phyloP scores from a whole-genome alignment of 345 rosid genomes.

The Salix dunnii region DNA sequence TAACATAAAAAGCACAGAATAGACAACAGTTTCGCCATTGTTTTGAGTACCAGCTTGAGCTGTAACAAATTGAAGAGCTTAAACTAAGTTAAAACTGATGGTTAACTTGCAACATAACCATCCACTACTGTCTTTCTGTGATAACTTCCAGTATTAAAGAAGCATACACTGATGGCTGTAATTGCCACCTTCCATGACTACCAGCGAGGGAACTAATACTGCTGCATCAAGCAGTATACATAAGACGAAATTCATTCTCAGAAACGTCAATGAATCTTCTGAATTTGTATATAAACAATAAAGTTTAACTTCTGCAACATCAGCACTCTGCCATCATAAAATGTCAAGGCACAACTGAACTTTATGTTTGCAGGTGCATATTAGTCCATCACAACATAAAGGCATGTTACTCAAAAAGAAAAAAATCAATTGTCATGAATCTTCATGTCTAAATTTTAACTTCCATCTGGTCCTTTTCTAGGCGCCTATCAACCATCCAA shows the following conservation, averaged over 20 bases:
- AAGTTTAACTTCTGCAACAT: conserved; percentile 22
- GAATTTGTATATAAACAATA: conserved; percentile 24
- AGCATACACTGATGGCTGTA: neutral
- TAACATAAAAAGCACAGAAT: neutral
- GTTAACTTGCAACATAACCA: neutral
- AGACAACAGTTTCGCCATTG: neutral
- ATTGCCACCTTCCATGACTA: neutral
- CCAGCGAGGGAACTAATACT: neutral
- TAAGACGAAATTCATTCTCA: conserved; percentile 12
- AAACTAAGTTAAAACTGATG: neutral
- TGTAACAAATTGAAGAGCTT: neutral
- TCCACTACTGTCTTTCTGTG: neutral
- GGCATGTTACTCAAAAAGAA: conserved; percentile 16
- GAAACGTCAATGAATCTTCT: conserved; percentile 25
- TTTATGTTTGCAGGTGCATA: conserved; percentile 25
- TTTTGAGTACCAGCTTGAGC: neutral
- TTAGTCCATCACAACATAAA: conserved; percentile 28
- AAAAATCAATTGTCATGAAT: conserved; percentile 32
- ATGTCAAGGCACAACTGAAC: conserved; percentile 24
- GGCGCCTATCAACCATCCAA: conserved; percentile 6
- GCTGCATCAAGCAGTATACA: conserved; percentile 2
- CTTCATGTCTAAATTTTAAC: conserved; percentile 19
- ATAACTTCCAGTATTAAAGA: neutral
- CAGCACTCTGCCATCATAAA: conserved; percentile 13
- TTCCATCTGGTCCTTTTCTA: conserved; percentile 22